A percentile compares a stretch with the other conserved stretches of the same genome.
Evolutionary conservation across 2,329 filamentous ascomycete species (phyloP).

Genomic region (Rhinocladiella similis): DNA sequence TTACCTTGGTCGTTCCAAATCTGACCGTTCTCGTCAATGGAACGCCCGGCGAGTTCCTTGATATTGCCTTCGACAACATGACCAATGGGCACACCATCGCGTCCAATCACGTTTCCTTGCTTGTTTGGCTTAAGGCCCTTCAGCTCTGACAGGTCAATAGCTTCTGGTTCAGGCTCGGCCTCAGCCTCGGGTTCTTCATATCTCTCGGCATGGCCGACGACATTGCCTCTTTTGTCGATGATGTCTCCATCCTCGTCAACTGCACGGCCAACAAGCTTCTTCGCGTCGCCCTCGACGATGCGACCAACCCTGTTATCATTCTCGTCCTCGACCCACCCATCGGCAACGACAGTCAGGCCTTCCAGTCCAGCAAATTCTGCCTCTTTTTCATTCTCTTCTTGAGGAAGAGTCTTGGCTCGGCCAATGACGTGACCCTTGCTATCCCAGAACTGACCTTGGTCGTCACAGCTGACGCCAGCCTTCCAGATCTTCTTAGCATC

Average conservation of each 20-base stretch:
- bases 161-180: constrained; percentile 42
- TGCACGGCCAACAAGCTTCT: constrained; percentile 59
- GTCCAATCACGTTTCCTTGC: constrained; percentile 56
- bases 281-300: constrained; percentile 59
- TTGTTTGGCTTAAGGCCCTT: constrained; percentile 59
- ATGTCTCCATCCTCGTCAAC: constrained; percentile 66
- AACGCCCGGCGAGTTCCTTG: constrained; percentile 57
- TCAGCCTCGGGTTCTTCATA: constrained; percentile 53
- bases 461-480: constrained; percentile 47
- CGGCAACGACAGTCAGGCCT: constrained; percentile 47
- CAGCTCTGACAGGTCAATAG: constrained; percentile 53
- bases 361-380: constrained; percentile 48
- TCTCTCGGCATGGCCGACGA: constrained; percentile 58
- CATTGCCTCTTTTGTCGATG: constrained; percentile 62
- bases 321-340: constrained; percentile 51
- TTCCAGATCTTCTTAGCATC: constrained; percentile 61
- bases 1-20: constrained; percentile 59
- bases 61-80: constrained; percentile 58
- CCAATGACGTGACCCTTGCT: constrained; percentile 64
- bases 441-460: constrained; percentile 64
- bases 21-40: constrained; percentile 56
- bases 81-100: constrained; percentile 56
- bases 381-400: constrained; percentile 41
- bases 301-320: constrained; percentile 50
- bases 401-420: constrained; percentile 50